These are phyloP conservation scores for Vigna mungo DNA, from an alignment of 306 rosid genomes.

Conservation along the genomic window DNA sequence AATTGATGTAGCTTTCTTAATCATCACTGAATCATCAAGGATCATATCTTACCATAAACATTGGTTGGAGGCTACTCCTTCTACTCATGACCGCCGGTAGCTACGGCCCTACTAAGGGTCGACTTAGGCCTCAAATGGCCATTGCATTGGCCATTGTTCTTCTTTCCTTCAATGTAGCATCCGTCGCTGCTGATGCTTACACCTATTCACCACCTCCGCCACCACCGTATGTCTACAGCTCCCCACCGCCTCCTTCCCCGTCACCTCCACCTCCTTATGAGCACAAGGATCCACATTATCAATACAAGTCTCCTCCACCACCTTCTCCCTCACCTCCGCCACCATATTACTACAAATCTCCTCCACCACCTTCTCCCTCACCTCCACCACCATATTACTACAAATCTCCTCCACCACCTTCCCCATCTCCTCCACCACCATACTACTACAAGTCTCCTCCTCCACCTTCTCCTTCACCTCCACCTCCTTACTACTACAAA, in stretches of 20 bases:
- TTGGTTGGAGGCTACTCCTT: neutral
- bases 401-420: slow-evolving; percentile 3
- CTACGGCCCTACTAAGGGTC: slow-evolving; percentile 62
- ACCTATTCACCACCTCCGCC: slow-evolving; percentile 18
- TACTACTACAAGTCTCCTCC: neutral
- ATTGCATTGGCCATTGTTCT: slow-evolving; percentile 54
- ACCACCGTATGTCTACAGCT: neutral
- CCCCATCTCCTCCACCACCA: neutral
- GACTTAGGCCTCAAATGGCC: slow-evolving; percentile 45
- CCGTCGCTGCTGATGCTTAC: slow-evolving; percentile 56
- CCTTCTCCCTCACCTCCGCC: slow-evolving; percentile 5
- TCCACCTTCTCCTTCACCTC: neutral
- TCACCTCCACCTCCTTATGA: slow-evolving; percentile 19
- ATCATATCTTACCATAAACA: neutral
- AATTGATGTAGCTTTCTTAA: neutral
- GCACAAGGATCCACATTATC: no score
- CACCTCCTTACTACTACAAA: neutral
- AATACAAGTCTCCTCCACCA: slow-evolving; percentile 12
- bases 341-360: neutral
- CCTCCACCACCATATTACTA: neutral
- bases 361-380: neutral
- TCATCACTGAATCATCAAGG: neutral
- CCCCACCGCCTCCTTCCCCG: neutral
- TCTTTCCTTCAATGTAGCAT: slow-evolving; percentile 59
- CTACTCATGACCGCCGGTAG: slow-evolving; percentile 18